Conservation (phyloP, 768 basidiomycete species). For the Leccinellum luteum region DNA sequence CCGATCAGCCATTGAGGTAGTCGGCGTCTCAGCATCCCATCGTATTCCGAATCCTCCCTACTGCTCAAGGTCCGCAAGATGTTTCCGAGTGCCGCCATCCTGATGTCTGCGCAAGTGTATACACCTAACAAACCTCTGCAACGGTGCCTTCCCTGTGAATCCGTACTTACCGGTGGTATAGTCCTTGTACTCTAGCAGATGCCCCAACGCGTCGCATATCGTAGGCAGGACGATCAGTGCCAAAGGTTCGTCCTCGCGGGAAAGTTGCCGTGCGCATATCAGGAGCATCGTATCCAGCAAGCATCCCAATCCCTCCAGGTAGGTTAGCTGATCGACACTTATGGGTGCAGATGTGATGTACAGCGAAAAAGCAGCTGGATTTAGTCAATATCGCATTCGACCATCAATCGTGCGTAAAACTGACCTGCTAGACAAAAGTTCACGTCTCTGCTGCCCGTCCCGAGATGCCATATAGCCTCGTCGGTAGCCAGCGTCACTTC, state of each 20-base stretch:
- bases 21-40: background rate
- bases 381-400: background rate
- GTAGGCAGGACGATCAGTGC: constrained; percentile 47
- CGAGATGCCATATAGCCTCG: constrained; percentile 39
- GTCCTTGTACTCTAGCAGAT: constrained; percentile 33
- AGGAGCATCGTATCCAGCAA: constrained; percentile 49
- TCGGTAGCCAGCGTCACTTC: constrained; percentile 15
- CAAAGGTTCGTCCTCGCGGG: constrained; percentile 48
- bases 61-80: constrained; percentile 35
- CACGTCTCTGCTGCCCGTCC: constrained; percentile 21
- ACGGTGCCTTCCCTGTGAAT: background rate
- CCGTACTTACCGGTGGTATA: constrained; percentile 26
- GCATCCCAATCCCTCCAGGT: constrained; percentile 44
- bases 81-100: constrained; percentile 45
- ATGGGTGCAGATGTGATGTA: constrained; percentile 35
- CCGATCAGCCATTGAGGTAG: background rate
- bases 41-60: constrained; percentile 23
- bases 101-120: constrained; percentile 32
- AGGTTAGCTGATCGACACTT: constrained; percentile 35
- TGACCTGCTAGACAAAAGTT: constrained; percentile 44
- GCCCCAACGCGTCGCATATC: constrained; percentile 49
- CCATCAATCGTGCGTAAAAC: constrained; percentile 12
- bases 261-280: constrained; percentile 44
- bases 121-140: constrained; percentile 8
- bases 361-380: constrained; percentile 42